A percentile compares a stretch with the other conserved stretches of the same genome.
Evolutionary conservation across 371 early-diverging fungal species (phyloP).

Genomic region (Actinomortierella wolfii): DNA sequence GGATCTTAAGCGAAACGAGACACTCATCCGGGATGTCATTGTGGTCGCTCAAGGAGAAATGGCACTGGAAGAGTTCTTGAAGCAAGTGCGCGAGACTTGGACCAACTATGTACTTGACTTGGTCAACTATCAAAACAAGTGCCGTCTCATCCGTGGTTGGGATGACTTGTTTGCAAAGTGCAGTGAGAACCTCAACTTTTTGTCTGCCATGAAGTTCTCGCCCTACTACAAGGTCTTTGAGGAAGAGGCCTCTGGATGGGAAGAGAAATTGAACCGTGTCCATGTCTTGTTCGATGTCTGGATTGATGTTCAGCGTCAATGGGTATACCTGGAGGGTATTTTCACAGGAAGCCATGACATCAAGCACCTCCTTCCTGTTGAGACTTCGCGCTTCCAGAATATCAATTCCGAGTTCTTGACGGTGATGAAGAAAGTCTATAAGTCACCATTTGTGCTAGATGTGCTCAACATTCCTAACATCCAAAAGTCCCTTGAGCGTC

Average conservation of each 20-base stretch:
- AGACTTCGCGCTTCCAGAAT: constrained; percentile 92
- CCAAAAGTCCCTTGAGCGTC: constrained; percentile 93
- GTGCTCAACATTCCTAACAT: constrained; percentile 92
- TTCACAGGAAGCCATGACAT: constrained; percentile 96
- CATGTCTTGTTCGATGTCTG: constrained; percentile 97
- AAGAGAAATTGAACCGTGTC: constrained; percentile 94
- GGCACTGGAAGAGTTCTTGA: constrained; percentile 98
- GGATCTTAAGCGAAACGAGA: constrained; percentile 88
- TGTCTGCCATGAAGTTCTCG: constrained; percentile 96
- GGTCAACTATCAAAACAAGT: constrained; percentile 96
- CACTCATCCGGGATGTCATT: constrained; percentile 83
- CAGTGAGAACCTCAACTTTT: constrained; percentile 92
- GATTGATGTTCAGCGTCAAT: constrained; percentile 99
- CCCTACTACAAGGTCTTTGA: constrained; percentile 98
- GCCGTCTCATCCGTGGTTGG: constrained; percentile 95
- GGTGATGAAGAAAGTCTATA: constrained; percentile 98
- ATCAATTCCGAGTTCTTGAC: constrained; percentile 97
- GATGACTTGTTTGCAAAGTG: constrained; percentile 97
- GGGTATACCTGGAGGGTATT: constrained; percentile 99
- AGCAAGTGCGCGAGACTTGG: constrained; percentile 93
- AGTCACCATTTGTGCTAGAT: constrained; percentile 94
- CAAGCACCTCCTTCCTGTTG: constrained; percentile 94
- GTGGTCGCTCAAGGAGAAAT: constrained; percentile 97
- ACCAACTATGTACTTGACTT: constrained; percentile 89
- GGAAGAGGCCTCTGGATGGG: constrained; percentile 95